Base-by-base conservation (phyloP, 1,284 basidiomycete species). In the Amylostereum chailletii region DNA sequence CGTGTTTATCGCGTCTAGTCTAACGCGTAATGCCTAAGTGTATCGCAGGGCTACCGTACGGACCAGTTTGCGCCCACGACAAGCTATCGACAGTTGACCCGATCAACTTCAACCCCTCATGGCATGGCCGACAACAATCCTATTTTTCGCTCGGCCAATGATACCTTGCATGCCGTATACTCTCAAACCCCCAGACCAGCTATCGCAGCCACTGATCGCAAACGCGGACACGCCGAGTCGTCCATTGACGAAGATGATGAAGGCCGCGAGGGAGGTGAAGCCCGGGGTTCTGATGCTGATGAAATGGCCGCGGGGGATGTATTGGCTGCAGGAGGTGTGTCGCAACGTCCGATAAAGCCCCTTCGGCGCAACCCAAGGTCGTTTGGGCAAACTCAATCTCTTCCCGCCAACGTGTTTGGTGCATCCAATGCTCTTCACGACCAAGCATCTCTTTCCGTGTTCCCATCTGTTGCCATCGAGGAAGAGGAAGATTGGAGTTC, bases 41-140 rank as follows among this genome's bases (percentile, higher is more conserved):
- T 80, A 27, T 66, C 65, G 5, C 71, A 78, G 58, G 77, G 77
- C 38, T 80, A 79, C 56, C 57, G 61, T 41, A 71, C 68, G 32
- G 58, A 70, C 45, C 57, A 57, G 30, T 55, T 55, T 49, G 36
- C 63, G 63, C 46, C 60, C 58, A 31, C 55, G 5, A 7, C 51
- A 26, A 47, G 49, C 19, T 32, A 44, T 29, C 47, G 54, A 6
- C 46, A 39, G 8, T 31, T 44, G 4, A 9, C 34, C 3, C 33
- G 39, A 33, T 49, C 49, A 33, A 26, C 26, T n/a, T 39, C 49
- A 3, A 49, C 32, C 26, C 49, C 49, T 27, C 39, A 40, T 38
- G n/a, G 11, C 9, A 40, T 31, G 29, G 19, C 43, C 27, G 49
- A 51, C 29, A 38, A 47, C 9, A 4, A 29, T 19, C 42, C 55